Base-by-base conservation (phyloP, 495 filamentous ascomycete genomes). In the Penicillium waksmanii region DNA sequence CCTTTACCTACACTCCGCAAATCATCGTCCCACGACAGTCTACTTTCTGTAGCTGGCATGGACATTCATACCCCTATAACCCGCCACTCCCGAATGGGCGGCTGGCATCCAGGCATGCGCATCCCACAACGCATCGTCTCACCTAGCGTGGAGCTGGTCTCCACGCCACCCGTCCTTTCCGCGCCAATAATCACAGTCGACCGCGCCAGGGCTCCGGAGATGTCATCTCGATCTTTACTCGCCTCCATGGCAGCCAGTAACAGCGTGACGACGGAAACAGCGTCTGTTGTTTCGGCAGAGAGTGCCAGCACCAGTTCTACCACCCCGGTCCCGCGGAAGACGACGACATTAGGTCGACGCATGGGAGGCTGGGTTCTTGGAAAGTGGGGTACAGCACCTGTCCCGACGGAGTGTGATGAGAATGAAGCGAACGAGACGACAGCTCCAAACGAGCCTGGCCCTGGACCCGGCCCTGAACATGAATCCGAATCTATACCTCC, bases 341-440 rank as follows among this genome's bases (percentile, higher is more conserved):
- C 73, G 49, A 51, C 73, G 5, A 76, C 73, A 3, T 58, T 83
- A 3, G 65, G 74, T 21, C 77, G 76, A 36, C 79, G 79, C 18
- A 62, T 84, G 38, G 82, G 83, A 8, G 82, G 82, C 21, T 86
- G 83, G 83, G 77, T 85, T 3, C 73, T 80, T 9, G 81, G 83
- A 9, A 73, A 77, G 34, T 86, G 82, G 83, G 82, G 82, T 18
- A 69, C 77, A 15, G 73, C 76, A 6, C 76, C 81, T 1, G 62
- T 66, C 6, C 43, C 73, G 43, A 61, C 67, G 19, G 55, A 69
- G 2, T 43, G 73, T 44, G 62, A 67, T 31, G 55, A 68, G 3
- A 50, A 63, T 12, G 55, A 61, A 13, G 21, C 61, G 10, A 46
- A 57, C 5, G 65, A 68, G 9, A 4, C 36, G 36, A 40, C 36